A percentile compares a stretch with the other conserved stretches of the same genome.
Conservation (phyloP, 2,329 filamentous ascomycete genomes). For the Diaporthe citriasiana region DNA sequence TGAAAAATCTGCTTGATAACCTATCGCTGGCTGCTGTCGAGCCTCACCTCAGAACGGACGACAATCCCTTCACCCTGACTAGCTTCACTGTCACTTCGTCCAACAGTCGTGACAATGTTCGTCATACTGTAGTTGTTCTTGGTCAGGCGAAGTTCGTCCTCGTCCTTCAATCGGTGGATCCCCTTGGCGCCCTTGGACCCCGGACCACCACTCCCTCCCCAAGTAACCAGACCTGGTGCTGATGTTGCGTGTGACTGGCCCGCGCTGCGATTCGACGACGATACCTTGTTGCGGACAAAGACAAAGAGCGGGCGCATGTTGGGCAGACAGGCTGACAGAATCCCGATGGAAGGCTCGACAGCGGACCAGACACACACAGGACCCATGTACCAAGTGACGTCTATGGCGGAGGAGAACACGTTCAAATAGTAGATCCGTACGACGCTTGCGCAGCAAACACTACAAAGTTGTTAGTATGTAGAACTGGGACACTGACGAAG, state of each 20-base stretch:
- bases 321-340: conserved; percentile 38
- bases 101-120: background rate
- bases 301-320: conserved; percentile 8
- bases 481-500: background rate
- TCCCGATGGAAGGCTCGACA: conserved; percentile 11
- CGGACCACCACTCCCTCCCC: conserved; percentile 16
- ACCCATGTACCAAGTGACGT: conserved; percentile 41
- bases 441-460: conserved; percentile 2
- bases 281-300: background rate
- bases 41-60: conserved; percentile 8
- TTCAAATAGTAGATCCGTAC: conserved; percentile 1
- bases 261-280: background rate
- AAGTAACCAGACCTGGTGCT: background rate
- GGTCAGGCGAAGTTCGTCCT: conserved; percentile 10
- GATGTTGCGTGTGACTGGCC: background rate
- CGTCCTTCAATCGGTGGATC: background rate
- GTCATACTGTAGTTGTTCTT: conserved; percentile 21
- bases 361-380: conserved; percentile 35
- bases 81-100: background rate
- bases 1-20: background rate
- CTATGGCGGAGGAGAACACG: conserved; percentile 29
- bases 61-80: background rate
- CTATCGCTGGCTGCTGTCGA: conserved; percentile 1
- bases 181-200: background rate
- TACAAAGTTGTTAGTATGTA: background rate